Base-by-base conservation (phyloP, 2,329 filamentous ascomycete species). In the Xylariaceae sp. region DNA sequence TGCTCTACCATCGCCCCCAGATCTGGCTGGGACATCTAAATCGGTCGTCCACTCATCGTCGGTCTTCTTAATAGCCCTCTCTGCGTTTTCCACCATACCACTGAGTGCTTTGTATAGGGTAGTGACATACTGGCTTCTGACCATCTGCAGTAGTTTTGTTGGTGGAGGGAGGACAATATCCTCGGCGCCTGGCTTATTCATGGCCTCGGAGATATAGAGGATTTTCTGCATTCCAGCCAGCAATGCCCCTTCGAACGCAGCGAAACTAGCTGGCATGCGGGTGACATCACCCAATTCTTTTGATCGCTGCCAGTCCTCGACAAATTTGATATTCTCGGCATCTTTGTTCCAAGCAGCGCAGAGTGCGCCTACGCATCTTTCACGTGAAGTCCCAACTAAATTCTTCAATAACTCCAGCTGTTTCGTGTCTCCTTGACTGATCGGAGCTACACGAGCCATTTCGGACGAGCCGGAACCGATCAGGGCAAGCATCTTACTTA, bases 81-180 rank as follows among this genome's bases (percentile, higher is more conserved):
- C 89, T 3, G 93, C 91, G 63, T 95, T 97, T 65, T 97, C 93
- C 1, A 98, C 89, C 81, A 98, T 91, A 17, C 91, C 93, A 55
- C 88, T 94, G 29, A 98, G 69, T 6, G 89, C 89, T 63, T 95
- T 95, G 66, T 97, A 97, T 33, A 98, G 69, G 43, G 90, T 95
- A 6, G 85, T 89, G 13, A 95, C 89, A 58, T 98, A 98, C 59
- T 95, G 89, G 50, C 83, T 85, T 50, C 90, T 80, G 13, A 97
- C 89, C 79, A 90, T 89, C 62, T 95, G 87, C 33, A 97, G 71
- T 33, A 96, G 70, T 63, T 97, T 98, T 7, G 84, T 75, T 28
- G 89, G 84, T 4, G 93, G 94, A 15, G 91, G 85, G 18, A 85
- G 78, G 42, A 97, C 82, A 49, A 98, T 89, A 56, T 88, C 83